phyloP scores from a whole-genome alignment of 2,329 filamentous ascomycete species.

The Fusarium oligoseptatum region DNA sequence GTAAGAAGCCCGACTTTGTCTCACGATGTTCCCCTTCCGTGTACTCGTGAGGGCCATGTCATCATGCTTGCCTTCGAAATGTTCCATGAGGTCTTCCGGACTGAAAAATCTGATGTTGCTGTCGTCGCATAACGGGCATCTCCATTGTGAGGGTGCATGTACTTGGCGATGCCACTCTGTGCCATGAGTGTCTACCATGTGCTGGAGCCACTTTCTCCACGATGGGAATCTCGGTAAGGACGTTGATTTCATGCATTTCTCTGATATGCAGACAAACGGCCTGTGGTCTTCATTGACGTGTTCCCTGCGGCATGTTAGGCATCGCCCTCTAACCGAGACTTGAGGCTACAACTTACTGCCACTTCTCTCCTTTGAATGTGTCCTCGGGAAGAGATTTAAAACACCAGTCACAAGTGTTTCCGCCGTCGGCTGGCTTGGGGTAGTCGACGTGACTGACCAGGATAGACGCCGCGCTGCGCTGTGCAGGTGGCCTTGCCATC shows the following conservation, averaged over 20 bases:
- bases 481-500: rapidly evolving
- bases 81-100: not conserved
- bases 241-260: not conserved
- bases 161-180: not conserved
- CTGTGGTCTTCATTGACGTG: not conserved
- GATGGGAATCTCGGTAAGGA: not conserved
- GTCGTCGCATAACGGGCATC: not conserved
- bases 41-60: not conserved
- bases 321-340: no score
- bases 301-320: not conserved
- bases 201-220: not conserved
- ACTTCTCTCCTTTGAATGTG: not conserved
- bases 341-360: not conserved
- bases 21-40: not conserved
- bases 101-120: not conserved
- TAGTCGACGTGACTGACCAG: not conserved
- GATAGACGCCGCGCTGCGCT: not conserved
- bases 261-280: not conserved
- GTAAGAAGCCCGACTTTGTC: not conserved
- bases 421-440: not conserved
- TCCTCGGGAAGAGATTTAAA: not conserved
- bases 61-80: not conserved
- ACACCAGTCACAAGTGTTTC: not conserved
- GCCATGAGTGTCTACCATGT: not conserved
- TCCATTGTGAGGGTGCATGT: not conserved